Evolutionary conservation across 169 alveolate genomes (phyloP).

Genomic region (Plasmodium coatneyi): DNA sequence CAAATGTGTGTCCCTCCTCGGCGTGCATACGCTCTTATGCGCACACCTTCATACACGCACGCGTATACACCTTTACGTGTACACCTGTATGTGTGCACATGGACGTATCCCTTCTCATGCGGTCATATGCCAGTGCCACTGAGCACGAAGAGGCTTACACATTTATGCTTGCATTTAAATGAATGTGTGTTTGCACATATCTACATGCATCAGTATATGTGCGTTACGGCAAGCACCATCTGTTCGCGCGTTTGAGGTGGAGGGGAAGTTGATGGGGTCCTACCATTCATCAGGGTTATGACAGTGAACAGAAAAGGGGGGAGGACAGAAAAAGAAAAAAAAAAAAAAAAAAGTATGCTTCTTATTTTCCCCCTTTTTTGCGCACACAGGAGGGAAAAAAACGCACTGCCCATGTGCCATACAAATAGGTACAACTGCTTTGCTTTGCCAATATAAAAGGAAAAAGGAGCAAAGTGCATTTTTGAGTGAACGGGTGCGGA

Average conservation of each 20-base stretch:
- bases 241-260: neutral
- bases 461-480: neutral
- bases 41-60: neutral
- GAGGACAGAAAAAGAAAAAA: neutral
- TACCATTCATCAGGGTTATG: neutral
- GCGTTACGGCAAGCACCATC: neutral
- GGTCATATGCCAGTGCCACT: neutral
- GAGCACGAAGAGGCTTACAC: neutral
- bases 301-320: neutral
- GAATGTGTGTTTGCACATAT: neutral
- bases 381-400: neutral
- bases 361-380: neutral
- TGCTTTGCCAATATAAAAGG: neutral
- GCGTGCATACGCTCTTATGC: neutral
- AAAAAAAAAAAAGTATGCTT: neutral
- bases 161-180: neutral
- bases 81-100: neutral
- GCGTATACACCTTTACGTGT: neutral
- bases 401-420: neutral
- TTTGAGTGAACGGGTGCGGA: neutral
- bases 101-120: neutral
- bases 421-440: neutral
- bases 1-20: neutral
- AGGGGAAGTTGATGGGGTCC: neutral
- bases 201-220: neutral